Evolutionary conservation across 2,329 filamentous ascomycete species (phyloP).

Genomic region (Ophiognomonia clavigignenti-juglandacearum): DNA sequence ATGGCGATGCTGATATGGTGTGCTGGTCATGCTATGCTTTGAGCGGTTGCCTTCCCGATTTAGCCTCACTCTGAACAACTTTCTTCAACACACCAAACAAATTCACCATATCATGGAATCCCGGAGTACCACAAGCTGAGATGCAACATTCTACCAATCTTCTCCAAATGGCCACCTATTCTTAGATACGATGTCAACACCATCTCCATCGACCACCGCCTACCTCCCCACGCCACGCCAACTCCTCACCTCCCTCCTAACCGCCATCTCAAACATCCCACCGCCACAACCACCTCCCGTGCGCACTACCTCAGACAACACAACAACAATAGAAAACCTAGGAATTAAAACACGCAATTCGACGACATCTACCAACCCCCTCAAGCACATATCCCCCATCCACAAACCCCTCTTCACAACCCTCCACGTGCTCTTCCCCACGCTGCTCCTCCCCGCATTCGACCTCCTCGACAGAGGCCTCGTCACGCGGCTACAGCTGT

Average conservation of each 20-base stretch:
- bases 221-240: conserved; percentile 35
- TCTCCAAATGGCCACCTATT: conserved; percentile 8
- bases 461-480: conserved; percentile 79
- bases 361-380: conserved; percentile 25
- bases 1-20: no score
- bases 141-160: no score
- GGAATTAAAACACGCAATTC: not conserved
- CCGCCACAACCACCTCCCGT: conserved; percentile 4
- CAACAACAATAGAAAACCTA: not conserved
- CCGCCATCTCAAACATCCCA: conserved; percentile 32
- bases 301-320: conserved; percentile 4
- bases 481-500: conserved; percentile 49
- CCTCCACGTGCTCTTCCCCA: conserved; percentile 80
- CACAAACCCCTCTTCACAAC: conserved; percentile 62
- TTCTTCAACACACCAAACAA: not conserved
- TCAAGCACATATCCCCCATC: conserved; percentile 30
- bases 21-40: not conserved
- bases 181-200: conserved; percentile 13
- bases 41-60: not conserved
- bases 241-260: conserved; percentile 46
- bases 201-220: conserved; percentile 7
- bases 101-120: no score
- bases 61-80: not conserved
- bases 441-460: conserved; percentile 74
- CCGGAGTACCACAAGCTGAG: no score